Percentiles rank a stretch among this genome's conserved stretches.
Evolutionary conservation across 495 filamentous ascomycete genomes (phyloP).

Genomic region (Xylaria nigripes): DNA sequence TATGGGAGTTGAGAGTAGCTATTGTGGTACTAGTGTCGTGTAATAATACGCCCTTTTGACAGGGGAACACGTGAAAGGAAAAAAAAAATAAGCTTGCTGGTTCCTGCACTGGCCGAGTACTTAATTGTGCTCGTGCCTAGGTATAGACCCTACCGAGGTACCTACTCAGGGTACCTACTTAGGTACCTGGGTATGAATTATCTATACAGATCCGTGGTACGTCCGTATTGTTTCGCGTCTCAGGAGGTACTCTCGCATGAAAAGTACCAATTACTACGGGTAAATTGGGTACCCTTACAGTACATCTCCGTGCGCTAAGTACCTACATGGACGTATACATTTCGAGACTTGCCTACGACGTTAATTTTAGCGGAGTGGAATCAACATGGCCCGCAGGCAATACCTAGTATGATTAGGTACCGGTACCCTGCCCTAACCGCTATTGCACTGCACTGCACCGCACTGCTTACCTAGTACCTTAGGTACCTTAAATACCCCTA

Average conservation of each 20-base stretch:
- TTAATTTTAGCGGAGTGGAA: background rate
- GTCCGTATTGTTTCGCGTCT: too few relatives aligned
- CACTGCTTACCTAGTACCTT: too few relatives aligned
- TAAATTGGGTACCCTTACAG: background rate
- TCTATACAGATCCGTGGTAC: too few relatives aligned
- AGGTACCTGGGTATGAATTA: too few relatives aligned
- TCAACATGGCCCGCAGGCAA: background rate
- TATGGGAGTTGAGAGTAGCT: background rate
- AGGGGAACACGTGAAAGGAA: background rate
- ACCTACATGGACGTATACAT: too few relatives aligned
- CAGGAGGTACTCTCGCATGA: too few relatives aligned
- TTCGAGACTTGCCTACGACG: background rate
- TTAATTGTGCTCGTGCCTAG: background rate
- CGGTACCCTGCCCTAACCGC: too few relatives aligned
- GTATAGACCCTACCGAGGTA: background rate
- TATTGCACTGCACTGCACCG: too few relatives aligned
- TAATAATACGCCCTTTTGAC: background rate
- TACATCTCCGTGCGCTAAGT: too few relatives aligned
- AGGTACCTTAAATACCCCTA: too few relatives aligned
- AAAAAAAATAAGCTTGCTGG: background rate
- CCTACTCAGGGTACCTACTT: too few relatives aligned
- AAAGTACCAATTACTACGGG: too few relatives aligned
- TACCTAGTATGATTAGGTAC: background rate
- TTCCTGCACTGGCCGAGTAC: background rate
- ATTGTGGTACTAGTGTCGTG: background rate